These are phyloP conservation scores for Mycena venus DNA, from an alignment of 768 basidiomycete species.

Conservation along the genomic window DNA sequence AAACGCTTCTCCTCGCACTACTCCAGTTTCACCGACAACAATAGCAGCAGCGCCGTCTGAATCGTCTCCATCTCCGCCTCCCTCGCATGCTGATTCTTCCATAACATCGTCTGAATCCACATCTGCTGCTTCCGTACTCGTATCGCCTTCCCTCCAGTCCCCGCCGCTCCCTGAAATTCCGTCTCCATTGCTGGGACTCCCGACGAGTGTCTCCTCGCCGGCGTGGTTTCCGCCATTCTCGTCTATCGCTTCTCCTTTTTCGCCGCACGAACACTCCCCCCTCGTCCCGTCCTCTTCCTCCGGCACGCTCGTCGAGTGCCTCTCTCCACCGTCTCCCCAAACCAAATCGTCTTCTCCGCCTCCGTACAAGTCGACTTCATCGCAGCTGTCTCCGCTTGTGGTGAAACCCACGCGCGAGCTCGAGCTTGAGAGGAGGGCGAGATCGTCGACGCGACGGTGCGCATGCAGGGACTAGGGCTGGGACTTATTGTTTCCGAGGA, in stretches of 20 bases:
- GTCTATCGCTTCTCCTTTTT: conserved; percentile 1
- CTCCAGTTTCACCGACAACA: conserved; percentile 8
- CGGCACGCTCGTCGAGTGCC: conserved; percentile 28
- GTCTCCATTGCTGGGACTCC: no score
- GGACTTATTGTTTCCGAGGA: background rate
- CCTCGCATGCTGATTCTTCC: conserved; percentile 18
- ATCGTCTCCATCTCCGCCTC: conserved; percentile 23
- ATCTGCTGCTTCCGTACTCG: conserved; percentile 26
- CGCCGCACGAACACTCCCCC: no score
- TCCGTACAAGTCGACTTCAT: conserved; percentile 3
- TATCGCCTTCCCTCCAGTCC: conserved; percentile 6
- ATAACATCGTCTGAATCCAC: conserved; percentile 25
- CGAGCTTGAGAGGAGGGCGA: conserved; percentile 17
- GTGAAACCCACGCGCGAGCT: background rate
- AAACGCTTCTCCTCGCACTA: conserved; percentile 24
- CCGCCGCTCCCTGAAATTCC: conserved; percentile 29
- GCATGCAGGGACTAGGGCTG: conserved; percentile 6
- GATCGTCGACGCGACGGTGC: conserved; percentile 3
- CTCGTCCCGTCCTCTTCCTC: conserved; percentile 27
- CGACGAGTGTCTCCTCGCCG: conserved; percentile 32
- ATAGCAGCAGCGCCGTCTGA: conserved; percentile 18
- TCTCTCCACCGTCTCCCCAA: no score
- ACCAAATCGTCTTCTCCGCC: conserved; percentile 5
- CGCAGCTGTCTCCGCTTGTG: background rate
- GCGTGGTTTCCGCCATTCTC: conserved; percentile 34